These are phyloP conservation scores for Pichia sp. DNA, from an alignment of 1,139 yeast species.

Conservation along the genomic window DNA sequence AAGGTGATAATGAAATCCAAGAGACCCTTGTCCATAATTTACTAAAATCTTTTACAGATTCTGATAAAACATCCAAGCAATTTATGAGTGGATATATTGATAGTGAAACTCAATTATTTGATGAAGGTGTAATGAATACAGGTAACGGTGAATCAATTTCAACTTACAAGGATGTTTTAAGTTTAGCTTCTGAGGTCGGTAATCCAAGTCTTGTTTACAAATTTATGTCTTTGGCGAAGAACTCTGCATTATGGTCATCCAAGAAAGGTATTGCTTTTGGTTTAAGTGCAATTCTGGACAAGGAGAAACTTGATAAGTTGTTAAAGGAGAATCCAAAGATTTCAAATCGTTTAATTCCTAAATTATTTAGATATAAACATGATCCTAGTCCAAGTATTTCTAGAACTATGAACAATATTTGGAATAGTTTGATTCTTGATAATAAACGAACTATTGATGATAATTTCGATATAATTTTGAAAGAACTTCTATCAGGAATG, in stretches of 20 bases:
- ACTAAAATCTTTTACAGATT: slow-evolving; percentile 70
- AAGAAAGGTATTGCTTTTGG: slow-evolving; percentile 94
- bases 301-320: slow-evolving; percentile 62
- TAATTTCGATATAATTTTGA: slow-evolving; percentile 52
- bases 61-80: slow-evolving; percentile 38
- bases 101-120: slow-evolving; percentile 78
- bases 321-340: slow-evolving; percentile 47
- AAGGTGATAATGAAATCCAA: slow-evolving; percentile 61
- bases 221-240: slow-evolving; percentile 87
- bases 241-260: slow-evolving; percentile 86
- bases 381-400: slow-evolving; percentile 78
- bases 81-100: slow-evolving; percentile 64
- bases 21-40: slow-evolving; percentile 72
- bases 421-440: slow-evolving; percentile 64
- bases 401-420: slow-evolving; percentile 79
- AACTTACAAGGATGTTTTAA: slow-evolving; percentile 79
- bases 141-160: slow-evolving; percentile 76
- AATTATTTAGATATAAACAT: slow-evolving; percentile 72
- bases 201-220: slow-evolving; percentile 91
- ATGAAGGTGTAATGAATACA: slow-evolving; percentile 70
- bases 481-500: slow-evolving; percentile 64
- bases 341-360: slow-evolving; percentile 64
- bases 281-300: slow-evolving; percentile 74
- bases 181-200: slow-evolving; percentile 87
- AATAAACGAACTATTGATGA: slow-evolving; percentile 46